Evolutionary conservation across 208 protist genomes (phyloP), one percentile per base, ranked within the genome.

Genomic region (Leishmania guyanensis): DNA sequence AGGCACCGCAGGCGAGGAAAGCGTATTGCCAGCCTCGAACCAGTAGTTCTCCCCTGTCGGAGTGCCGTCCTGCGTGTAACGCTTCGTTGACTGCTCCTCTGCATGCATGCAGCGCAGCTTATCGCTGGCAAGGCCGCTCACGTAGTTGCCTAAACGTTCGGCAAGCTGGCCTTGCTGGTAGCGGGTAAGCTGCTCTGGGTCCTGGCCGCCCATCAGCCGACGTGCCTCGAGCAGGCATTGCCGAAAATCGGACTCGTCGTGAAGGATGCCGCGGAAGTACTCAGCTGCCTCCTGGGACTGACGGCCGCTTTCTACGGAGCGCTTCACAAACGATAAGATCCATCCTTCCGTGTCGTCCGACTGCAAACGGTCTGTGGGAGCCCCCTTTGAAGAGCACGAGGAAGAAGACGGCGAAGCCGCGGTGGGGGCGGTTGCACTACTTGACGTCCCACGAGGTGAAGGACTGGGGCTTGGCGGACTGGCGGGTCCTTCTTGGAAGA

Each of bases 31-130:
- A 3, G 89, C 91, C 83, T 97, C 94, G 71, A 94, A 93, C 93
- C 94, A 97, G 81, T 96, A 96, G 73, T 96, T 91, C 77, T 97
- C 92, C 0, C 93, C 93, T 4, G 94, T 97, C 1, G 92, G 89
- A 1, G 88, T 90, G n/a, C 94, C 94, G 29, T 96, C 91, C 68
- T 94, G 85, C 17, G 89, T 91, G 85, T 93, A 91, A 39, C 81
- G 87, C 77, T 89, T 89, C 48, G 88, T 88, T 48, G 77, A 77
- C 53, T 85, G 62, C 82, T 96, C 89, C 84, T 96, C 92, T 33
- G 75, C 64, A 66, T 91, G 86, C 26, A 82, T 87, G 26, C 79
- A 83, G 84, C 92, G 88, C 82, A 95, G 77, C 48, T 88, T 85
- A 62, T 91, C 81, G 51, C 88, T 89, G 12, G 89, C 91, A 33